These are phyloP conservation scores for Seiridium unicorne DNA, from an alignment of 2,329 filamentous ascomycete species.

Conservation along the genomic window DNA sequence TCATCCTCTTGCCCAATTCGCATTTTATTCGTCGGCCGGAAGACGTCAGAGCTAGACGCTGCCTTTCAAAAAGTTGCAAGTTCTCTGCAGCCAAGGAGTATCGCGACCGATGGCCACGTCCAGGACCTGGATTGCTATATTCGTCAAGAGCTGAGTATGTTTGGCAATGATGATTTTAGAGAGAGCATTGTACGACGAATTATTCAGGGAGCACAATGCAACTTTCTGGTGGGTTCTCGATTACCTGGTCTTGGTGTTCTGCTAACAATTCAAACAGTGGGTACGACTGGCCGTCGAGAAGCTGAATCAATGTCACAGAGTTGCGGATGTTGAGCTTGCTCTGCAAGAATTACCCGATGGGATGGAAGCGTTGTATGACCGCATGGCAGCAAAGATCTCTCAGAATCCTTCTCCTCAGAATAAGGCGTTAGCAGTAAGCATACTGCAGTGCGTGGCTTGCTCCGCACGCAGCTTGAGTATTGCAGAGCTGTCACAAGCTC, in stretches of 20 bases:
- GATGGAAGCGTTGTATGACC: constrained; percentile 27
- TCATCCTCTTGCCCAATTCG: not conserved
- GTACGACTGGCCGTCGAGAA: constrained; percentile 22
- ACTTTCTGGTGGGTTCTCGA: not conserved
- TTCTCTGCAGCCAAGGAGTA: not conserved
- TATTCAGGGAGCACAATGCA: not conserved
- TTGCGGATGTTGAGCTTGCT: constrained; percentile 16
- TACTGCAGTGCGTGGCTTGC: no score
- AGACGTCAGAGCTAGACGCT: not conserved
- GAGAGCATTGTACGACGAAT: not conserved
- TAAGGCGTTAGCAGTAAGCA: no score
- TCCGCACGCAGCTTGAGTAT: not conserved
- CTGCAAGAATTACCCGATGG: constrained; percentile 23
- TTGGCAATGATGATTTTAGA: not conserved
- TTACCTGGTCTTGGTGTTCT: not conserved
- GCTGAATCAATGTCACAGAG: constrained; percentile 18
- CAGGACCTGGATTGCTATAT: not conserved
- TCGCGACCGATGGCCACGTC: not conserved
- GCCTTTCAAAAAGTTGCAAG: not conserved
- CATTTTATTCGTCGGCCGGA: not conserved
- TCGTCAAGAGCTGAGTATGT: not conserved
- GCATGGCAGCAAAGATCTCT: constrained; percentile 19
- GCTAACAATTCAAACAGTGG: constrained; percentile 14
- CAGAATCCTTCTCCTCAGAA: no score
- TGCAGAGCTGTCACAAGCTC: not conserved